These are phyloP conservation scores for Xylaria arbuscula DNA, from an alignment of 2,329 filamentous ascomycete genomes.

Conservation along the genomic window DNA sequence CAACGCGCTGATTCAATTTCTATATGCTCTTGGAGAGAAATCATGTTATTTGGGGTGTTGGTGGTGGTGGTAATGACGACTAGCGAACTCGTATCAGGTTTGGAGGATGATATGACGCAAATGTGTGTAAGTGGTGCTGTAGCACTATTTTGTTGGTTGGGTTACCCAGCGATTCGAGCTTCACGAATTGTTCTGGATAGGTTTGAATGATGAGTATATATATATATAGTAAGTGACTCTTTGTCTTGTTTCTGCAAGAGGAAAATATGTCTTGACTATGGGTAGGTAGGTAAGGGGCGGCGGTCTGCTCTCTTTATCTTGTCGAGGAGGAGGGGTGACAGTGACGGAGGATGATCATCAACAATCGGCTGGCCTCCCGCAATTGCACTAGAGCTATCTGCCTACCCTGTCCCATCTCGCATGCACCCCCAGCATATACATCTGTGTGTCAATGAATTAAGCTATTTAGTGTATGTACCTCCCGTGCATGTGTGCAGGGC, in stretches of 20 bases:
- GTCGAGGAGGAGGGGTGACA: constrained; percentile 16
- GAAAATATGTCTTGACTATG: constrained; percentile 5
- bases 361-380: constrained; percentile 30
- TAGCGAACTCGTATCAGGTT: constrained; percentile 5
- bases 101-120: constrained; percentile 30
- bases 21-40: constrained; percentile 44
- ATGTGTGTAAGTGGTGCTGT: constrained; percentile 12
- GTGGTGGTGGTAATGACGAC: constrained; percentile 28
- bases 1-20: constrained; percentile 44
- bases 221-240: constrained; percentile 21
- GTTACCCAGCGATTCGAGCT: not conserved
- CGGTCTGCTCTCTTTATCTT: constrained; percentile 30
- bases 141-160: not conserved
- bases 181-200: not conserved
- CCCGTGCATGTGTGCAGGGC: constrained; percentile 7
- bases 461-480: not conserved
- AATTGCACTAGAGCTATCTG: constrained; percentile 5
- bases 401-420: constrained; percentile 27
- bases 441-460: not conserved
- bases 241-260: constrained; percentile 28
- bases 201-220: not conserved
- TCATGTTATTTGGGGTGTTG: constrained; percentile 38
- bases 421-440: constrained; percentile 21
- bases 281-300: not conserved
- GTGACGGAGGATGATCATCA: constrained; percentile 37